phyloP scores from a whole-genome alignment of 1,284 basidiomycete genomes.

The Cronartium ribicola region DNA sequence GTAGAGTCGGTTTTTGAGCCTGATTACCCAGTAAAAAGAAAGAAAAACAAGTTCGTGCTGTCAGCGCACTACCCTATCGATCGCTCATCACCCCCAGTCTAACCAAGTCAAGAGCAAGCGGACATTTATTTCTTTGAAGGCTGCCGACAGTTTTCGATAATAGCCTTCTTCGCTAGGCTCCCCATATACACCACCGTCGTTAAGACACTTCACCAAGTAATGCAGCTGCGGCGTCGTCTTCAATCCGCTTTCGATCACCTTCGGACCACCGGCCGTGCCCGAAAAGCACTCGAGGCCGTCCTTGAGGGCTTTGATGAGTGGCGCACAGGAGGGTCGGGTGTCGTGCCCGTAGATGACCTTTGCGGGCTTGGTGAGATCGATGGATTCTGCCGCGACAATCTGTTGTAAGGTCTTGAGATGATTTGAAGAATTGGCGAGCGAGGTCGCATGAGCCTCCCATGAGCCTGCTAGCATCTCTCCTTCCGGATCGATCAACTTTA shows the following conservation, averaged over 20 bases:
- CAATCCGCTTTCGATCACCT: conserved; percentile 60
- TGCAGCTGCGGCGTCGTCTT: conserved; percentile 94
- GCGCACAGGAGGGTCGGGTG: conserved; percentile 82
- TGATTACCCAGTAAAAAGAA: background rate
- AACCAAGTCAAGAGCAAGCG: conserved; percentile 52
- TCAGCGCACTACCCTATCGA: background rate
- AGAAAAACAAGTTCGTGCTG: background rate
- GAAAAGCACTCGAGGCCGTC: conserved; percentile 69
- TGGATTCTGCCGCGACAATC: conserved; percentile 65
- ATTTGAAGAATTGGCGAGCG: conserved; percentile 76
- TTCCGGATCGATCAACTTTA: conserved; percentile 92
- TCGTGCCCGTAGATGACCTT: conserved; percentile 86
- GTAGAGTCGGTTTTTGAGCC: conserved; percentile 52
- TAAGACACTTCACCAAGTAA: conserved; percentile 85
- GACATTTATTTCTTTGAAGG: conserved; percentile 83
- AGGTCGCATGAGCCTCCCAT: conserved; percentile 87
- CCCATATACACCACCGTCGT: conserved; percentile 78
- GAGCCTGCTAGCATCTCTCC: conserved; percentile 98
- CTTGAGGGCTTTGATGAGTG: conserved; percentile 73
- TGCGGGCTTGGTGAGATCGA: conserved; percentile 73
- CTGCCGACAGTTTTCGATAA: conserved; percentile 73
- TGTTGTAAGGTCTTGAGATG: conserved; percentile 55
- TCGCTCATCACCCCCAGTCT: background rate
- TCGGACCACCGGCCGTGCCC: conserved; percentile 54
- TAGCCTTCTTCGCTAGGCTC: conserved; percentile 81